Base-by-base conservation (phyloP, 129 eudicot species). In the Smallanthus sonchifolius region DNA sequence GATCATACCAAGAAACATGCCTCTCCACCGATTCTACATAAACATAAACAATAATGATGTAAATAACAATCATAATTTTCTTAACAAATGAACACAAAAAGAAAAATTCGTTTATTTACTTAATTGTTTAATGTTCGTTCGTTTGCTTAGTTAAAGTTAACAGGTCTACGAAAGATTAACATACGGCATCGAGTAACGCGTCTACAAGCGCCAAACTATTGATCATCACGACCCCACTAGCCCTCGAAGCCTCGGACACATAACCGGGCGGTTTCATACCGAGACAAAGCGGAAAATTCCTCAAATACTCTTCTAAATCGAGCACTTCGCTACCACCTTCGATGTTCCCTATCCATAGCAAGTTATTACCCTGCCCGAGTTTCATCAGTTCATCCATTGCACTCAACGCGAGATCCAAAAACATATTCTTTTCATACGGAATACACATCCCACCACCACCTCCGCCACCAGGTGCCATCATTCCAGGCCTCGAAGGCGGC, bases 341-440 rank as follows among this genome's bases (percentile, higher is more conserved):
- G 52, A 78, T 40, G 79, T 81, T 84, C 42, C 81, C 80, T 32
- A 85, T 42, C 96, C 97, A 92, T 4, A 88, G 71, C 13, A 91
- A 93, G 68, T 73, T 79, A 85, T 82, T 87, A 48, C 70, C 72
- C 55, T 92, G 96, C 16, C 87, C 88, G 37, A 92, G 82, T 77
- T 87, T 89, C 76, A 92, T 45, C 40, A 92, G 75, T 70, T 92
- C 96, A 48, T 89, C 89, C 97, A 92, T 86, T 11, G 96, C 97
- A 71, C 70, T 84, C 65, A 84, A 37, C 7, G 96, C 96, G 35
- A 87, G 91, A 38, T 87, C 87, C 14, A 86, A 59, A 75, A 86
- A 78, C 70, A 85, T 17, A 6, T 87, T 77, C 79, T 89, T 92
- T 54, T 91, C 96, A 42, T 78, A 78, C 3, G 81, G 56, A 30